Conservation (phyloP, 129 eudicot genomes). For the Lactuca saligna region DNA sequence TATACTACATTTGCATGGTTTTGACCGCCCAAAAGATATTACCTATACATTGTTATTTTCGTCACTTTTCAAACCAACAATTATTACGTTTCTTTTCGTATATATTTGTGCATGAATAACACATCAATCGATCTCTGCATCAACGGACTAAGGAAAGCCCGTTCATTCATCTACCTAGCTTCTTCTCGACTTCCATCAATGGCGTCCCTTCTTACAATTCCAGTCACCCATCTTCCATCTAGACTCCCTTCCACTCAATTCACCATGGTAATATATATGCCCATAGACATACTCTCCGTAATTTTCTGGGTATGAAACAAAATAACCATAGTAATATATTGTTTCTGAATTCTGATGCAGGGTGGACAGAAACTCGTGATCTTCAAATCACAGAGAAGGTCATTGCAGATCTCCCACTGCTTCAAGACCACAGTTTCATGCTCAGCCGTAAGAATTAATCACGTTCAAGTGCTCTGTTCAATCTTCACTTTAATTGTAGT, state of each 20-base stretch:
- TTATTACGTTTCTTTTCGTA: too few species aligned
- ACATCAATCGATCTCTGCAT: neutral
- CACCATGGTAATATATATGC: neutral
- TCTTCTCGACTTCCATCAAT: constrained; percentile 19
- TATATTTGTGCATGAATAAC: neutral
- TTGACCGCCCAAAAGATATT: too few species aligned
- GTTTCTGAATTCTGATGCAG: constrained; percentile 16
- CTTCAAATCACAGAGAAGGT: constrained; percentile 22
- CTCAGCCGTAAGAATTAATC: constrained; percentile 20
- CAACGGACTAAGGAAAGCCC: neutral
- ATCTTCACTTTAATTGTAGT: neutral
- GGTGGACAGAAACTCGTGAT: constrained; percentile 23
- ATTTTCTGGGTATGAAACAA: neutral
- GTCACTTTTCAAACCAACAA: too few species aligned
- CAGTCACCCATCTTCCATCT: neutral
- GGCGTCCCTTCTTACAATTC: constrained; percentile 22
- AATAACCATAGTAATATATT: neutral
- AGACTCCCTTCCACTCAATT: neutral
- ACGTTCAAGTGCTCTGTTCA: neutral
- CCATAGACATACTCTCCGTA: neutral
- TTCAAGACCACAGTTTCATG: constrained; percentile 33
- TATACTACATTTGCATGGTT: too few species aligned
- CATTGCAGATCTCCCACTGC: constrained; percentile 17
- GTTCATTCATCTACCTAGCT: neutral
- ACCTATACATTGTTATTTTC: too few species aligned